phyloP scores from a whole-genome alignment of 2,329 filamentous ascomycete genomes.

The Metarhizium humberi region DNA sequence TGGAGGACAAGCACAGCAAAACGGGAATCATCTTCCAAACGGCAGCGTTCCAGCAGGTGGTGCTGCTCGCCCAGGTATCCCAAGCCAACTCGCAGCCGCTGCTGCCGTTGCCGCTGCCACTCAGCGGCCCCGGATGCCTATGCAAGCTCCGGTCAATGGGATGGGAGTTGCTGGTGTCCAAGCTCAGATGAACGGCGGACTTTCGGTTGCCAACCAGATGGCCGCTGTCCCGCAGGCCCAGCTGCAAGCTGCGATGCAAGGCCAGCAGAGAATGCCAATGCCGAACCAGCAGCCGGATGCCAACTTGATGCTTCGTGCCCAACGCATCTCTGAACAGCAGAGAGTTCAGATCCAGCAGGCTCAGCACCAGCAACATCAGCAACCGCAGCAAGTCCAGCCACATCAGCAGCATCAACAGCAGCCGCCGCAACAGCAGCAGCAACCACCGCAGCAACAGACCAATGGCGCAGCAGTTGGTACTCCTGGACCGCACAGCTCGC shows the following conservation, averaged over 20 bases:
- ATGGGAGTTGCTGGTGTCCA: constrained; percentile 35
- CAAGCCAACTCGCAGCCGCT: constrained; percentile 34
- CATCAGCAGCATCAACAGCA: constrained; percentile 15
- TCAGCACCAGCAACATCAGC: constrained; percentile 14
- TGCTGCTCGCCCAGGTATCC: constrained; percentile 26
- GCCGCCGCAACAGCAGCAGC: constrained; percentile 15
- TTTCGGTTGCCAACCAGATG: constrained; percentile 48
- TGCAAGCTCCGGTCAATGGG: constrained; percentile 43
- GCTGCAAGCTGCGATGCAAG: constrained; percentile 45
- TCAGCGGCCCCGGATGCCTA: constrained; percentile 37
- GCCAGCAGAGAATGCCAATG: constrained; percentile 51
- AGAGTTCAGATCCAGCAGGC: constrained; percentile 40
- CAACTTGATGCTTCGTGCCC: constrained; percentile 52
- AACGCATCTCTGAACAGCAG: constrained; percentile 58
- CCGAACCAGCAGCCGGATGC: constrained; percentile 36
- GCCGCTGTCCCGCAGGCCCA: constrained; percentile 61
- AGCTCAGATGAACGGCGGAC: constrained; percentile 40
- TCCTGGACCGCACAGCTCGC: constrained; percentile 32
- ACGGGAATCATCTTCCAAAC: constrained; percentile 17
- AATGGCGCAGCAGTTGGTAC: constrained; percentile 23
- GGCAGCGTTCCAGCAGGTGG: constrained; percentile 18
- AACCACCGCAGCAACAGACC: constrained; percentile 18
- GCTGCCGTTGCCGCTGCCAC: constrained; percentile 29
- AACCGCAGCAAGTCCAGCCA: constrained; percentile 28
- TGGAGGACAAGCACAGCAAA: constrained; percentile 14